Evolutionary conservation across 192 early-diverging fungal genomes (phyloP).

Genomic region (Spizellomyces punctatus): DNA sequence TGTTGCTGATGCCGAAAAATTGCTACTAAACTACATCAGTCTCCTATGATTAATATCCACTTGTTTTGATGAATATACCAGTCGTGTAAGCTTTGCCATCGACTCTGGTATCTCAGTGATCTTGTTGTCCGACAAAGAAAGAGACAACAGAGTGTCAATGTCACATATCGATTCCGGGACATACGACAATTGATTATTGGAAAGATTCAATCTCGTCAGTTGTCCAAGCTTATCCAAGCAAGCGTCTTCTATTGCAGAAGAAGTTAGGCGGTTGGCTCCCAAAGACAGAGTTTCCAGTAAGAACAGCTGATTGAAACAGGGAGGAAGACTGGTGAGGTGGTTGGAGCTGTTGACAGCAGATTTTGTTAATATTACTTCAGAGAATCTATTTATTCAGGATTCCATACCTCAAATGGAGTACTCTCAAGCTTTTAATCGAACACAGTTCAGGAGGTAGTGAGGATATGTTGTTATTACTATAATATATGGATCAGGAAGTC

Average conservation of each 20-base stretch:
- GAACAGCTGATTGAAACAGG: conserved; percentile 18
- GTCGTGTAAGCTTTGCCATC: conserved; percentile 13
- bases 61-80: background rate
- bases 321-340: conserved; percentile 12
- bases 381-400: background rate
- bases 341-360: conserved; percentile 2
- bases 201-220: conserved; percentile 20
- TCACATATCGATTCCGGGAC: conserved; percentile 28
- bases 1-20: conserved; percentile 22
- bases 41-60: background rate
- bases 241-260: conserved; percentile 6
- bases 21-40: conserved; percentile 6
- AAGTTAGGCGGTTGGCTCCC: conserved; percentile 25
- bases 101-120: conserved; percentile 22
- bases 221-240: conserved; percentile 20
- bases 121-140: conserved; percentile 20
- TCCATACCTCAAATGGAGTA: conserved; percentile 20
- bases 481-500: background rate
- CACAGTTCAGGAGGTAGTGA: conserved; percentile 12
- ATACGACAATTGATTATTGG: conserved; percentile 3
- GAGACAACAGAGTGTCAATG: conserved; percentile 13
- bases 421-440: conserved; percentile 2
- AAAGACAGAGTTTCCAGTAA: conserved; percentile 22
- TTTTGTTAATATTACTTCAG: background rate
- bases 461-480: conserved; percentile 24